Evolutionary conservation across 345 rosid species (phyloP).

Genomic region (Brassica carinata): DNA sequence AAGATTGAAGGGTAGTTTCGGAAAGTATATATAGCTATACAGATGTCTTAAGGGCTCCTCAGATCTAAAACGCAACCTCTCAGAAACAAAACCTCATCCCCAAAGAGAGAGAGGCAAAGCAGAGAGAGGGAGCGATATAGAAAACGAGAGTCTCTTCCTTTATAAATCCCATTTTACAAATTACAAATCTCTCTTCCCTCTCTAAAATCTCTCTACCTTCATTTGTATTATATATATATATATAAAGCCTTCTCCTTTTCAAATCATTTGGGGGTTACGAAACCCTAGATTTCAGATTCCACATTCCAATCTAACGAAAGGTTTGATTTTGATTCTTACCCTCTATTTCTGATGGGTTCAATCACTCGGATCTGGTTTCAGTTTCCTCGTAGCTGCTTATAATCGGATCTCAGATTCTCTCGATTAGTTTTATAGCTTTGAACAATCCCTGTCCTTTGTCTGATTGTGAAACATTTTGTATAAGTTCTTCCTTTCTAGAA

Average conservation of each 20-base stretch:
- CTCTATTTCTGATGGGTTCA: background rate
- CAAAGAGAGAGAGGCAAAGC: constrained; percentile 12
- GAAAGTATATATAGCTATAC: background rate
- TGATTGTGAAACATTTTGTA: background rate
- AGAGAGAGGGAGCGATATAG: constrained; percentile 28
- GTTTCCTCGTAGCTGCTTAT: background rate
- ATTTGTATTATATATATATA: constrained; percentile 24
- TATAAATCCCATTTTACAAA: constrained; percentile 40
- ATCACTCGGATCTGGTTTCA: background rate
- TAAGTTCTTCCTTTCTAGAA: background rate
- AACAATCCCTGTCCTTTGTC: background rate
- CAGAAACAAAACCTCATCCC: constrained; percentile 34
- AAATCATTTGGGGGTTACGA: constrained; percentile 13
- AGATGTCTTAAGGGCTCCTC: background rate
- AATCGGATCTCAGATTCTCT: background rate
- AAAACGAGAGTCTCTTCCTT: constrained; percentile 31
- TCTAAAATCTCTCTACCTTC: constrained; percentile 14
- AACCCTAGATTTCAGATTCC: constrained; percentile 32
- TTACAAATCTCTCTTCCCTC: constrained; percentile 37
- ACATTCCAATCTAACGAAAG: constrained; percentile 16
- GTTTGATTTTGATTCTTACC: constrained; percentile 24
- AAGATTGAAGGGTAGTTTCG: constrained; percentile 23
- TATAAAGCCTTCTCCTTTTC: background rate
- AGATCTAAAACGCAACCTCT: constrained; percentile 38
- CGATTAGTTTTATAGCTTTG: background rate